phyloP scores from a whole-genome alignment of 352 stramenopile genomes.

The Phytophthora boehmeriae region DNA sequence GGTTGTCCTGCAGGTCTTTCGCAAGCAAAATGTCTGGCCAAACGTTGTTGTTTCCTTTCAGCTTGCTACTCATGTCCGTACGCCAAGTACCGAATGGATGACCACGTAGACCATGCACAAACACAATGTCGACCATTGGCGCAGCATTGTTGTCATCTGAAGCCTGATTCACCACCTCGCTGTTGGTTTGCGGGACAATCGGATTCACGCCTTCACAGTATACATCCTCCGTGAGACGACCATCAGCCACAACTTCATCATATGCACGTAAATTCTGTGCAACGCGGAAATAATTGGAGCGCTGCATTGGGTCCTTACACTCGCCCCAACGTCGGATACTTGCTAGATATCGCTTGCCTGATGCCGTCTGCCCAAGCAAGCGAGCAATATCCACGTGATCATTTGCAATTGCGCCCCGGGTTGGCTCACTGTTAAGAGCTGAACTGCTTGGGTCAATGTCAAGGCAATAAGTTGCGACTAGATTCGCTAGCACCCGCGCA shows the following conservation, averaged over 20 bases:
- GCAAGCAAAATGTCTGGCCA: constrained; percentile 80
- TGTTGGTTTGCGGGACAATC: constrained; percentile 52
- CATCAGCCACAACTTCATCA: constrained; percentile 42
- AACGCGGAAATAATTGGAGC: constrained; percentile 80
- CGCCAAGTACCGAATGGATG: constrained; percentile 86
- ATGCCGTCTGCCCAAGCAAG: constrained; percentile 47
- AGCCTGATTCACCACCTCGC: constrained; percentile 8
- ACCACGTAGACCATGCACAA: constrained; percentile 83
- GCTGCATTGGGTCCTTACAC: constrained; percentile 63
- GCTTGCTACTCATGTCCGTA: constrained; percentile 67
- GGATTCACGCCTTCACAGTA: constrained; percentile 84
- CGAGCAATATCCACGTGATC: constrained; percentile 65
- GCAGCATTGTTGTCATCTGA: constrained; percentile 3
- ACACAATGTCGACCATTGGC: constrained; percentile 69
- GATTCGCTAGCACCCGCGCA: constrained; percentile 78
- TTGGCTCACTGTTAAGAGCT: constrained; percentile 23
- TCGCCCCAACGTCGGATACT: constrained; percentile 47
- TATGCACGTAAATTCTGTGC: constrained; percentile 70
- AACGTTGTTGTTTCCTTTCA: constrained; percentile 64
- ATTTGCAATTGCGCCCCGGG: constrained; percentile 11
- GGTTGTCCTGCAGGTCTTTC: constrained; percentile 50
- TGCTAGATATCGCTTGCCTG: constrained; percentile 49
- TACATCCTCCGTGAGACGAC: constrained; percentile 43
- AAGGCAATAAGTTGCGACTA: constrained; percentile 60
- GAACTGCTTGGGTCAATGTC: constrained; percentile 42